A percentile compares a stretch with the other conserved stretches of the same genome.
Evolutionary conservation across 83 land plant species (phyloP).

Genomic region (Diphasiastrum complanatum): DNA sequence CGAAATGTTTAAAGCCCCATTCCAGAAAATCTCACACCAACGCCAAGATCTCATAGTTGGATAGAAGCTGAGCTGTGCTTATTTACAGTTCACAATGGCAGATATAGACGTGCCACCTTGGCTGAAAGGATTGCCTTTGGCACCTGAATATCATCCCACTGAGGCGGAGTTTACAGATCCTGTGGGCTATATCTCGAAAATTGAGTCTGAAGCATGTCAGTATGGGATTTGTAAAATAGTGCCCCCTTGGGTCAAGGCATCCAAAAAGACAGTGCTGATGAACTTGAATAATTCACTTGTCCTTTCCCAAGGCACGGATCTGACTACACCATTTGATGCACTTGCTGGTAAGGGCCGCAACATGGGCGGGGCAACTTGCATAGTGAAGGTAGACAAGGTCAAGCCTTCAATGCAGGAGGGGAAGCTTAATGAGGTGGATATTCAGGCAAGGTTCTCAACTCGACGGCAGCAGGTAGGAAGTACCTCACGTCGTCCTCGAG

Average conservation of each 20-base stretch:
- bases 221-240: constrained; percentile 94
- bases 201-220: constrained; percentile 76
- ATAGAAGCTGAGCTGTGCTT: too few species aligned
- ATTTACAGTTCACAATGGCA: too few species aligned
- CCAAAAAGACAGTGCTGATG: constrained; percentile 51
- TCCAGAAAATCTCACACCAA: too few species aligned
- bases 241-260: constrained; percentile 69
- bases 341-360: neutral
- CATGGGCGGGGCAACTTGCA: constrained; percentile 12
- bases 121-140: constrained; percentile 68
- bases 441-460: constrained; percentile 64
- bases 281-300: constrained; percentile 58
- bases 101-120: constrained; percentile 62
- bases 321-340: constrained; percentile 9
- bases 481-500: constrained; percentile 28
- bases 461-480: constrained; percentile 84
- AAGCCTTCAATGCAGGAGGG: neutral
- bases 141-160: constrained; percentile 85
- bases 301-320: constrained; percentile 36
- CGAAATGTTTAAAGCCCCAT: too few species aligned
- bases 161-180: constrained; percentile 98
- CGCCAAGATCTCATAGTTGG: too few species aligned
- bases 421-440: constrained; percentile 31
- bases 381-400: too few species aligned
- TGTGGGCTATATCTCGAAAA: constrained; percentile 70